Percentiles rank a stretch among this genome's conserved stretches.
phyloP scores from a whole-genome alignment of 2,329 filamentous ascomycete species.

The Pseudogymnoascus sp. region DNA sequence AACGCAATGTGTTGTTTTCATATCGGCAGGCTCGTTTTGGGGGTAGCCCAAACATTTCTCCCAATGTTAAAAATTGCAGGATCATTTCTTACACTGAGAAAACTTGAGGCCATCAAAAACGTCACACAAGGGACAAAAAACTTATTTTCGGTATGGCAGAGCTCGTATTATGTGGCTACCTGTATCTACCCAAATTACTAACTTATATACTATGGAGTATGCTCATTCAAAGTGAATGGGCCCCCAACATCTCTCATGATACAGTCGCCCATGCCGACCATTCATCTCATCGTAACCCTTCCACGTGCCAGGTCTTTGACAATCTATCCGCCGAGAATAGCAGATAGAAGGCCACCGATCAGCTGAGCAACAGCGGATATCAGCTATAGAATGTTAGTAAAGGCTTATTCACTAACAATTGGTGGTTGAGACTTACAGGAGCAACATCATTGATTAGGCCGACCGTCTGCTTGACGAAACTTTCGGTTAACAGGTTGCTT shows the following conservation, averaged over 20 bases:
- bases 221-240: neutral
- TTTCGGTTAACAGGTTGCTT: neutral
- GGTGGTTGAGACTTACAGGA: neutral
- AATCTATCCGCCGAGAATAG: neutral
- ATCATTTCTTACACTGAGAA: too few relatives aligned
- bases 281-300: neutral
- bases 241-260: neutral
- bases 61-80: too few relatives aligned
- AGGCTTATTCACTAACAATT: neutral
- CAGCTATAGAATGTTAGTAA: neutral
- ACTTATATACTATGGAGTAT: slow-evolving; percentile 5
- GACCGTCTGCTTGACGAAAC: slow-evolving; percentile 4
- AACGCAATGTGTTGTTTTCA: too few relatives aligned
- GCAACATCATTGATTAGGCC: neutral
- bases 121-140: too few relatives aligned
- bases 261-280: neutral
- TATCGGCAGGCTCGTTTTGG: too few relatives aligned
- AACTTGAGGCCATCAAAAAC: too few relatives aligned
- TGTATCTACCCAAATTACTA: neutral
- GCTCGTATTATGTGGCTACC: neutral
- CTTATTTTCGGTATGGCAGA: neutral
- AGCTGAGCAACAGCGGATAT: neutral
- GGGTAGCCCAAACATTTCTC: too few relatives aligned
- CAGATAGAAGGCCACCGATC: neutral
- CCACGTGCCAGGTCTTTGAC: neutral